Base-by-base conservation (phyloP, 2,329 filamentous ascomycete genomes). In the Xylaria sp. region DNA sequence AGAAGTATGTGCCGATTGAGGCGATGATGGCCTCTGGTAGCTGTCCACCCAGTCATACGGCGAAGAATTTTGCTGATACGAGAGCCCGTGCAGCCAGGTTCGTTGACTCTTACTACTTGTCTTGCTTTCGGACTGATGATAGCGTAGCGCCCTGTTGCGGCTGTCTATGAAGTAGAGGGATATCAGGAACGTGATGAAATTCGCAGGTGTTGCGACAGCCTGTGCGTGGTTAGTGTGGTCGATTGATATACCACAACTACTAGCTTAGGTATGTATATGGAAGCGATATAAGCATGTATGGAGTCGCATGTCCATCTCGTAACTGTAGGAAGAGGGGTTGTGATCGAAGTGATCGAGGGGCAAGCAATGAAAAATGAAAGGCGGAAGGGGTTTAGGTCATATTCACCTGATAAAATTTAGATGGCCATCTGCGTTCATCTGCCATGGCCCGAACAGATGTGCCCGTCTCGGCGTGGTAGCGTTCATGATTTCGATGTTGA, bases 141-240 rank as follows among this genome's bases (percentile, higher is more conserved):
- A 4, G 75, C 87, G 80, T 74, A 80, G 72, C 70, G 80, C 71
- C 70, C 85, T 76, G 82, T 86, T 79, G 61, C 80, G 80, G 53
- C 82, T 77, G 77, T 91, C 88, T 45, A 91, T 82, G 54, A 89
- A 75, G 72, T 83, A 81, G 47, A 91, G 83, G 1, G 88, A 90
- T 66, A 90, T 47, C 43, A 92, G 74, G 76, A 91, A 90, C 21
- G 86, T 84, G 53, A 86, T 78, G 73, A 90, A 85, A 66, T 87
- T 81, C 64, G 91, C 68, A 7, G 89, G 88, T 0, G 87, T 89
- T 76, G 89, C 80, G 68, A 91, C 68, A 19, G 79, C 57, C 81
- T 84, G 60, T 31, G 1, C 17, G 4, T 23, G 21, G 15, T 38
- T 49, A 31, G 17, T 21, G 53, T 56, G 17, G 54, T 50, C 25